Base-by-base conservation (phyloP, 176 grass and related monocot species). In the Carex pumila region DNA sequence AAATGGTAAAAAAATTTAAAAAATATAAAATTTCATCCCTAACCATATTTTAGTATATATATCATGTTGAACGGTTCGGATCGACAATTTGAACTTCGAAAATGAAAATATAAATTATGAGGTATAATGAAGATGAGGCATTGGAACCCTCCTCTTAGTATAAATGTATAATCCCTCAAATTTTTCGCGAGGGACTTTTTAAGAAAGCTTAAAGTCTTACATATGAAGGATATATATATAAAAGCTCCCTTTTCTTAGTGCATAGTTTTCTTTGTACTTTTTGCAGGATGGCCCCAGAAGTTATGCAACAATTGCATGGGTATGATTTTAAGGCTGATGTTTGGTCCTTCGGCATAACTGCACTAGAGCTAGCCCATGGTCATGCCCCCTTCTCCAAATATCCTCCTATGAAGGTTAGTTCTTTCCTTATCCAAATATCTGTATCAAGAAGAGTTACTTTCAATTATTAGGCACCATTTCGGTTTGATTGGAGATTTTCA, bases 271-370 rank as follows among this genome's bases (percentile, higher is more conserved):
- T 57, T 56, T 78, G 47, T 75, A 54, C 7, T 62, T 82, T 62
- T 85, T 80, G 64, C 86, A 97, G 95, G 95, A 99, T 99, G 96
- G 96, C 96, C 86, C 96, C 96, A 72, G 96, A 99, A 92, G 96
- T 99, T 73, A 99, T 99, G 96, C 96, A 99, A 80, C 96, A 99
- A 87, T 74, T 95, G 71, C 96, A 99, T 85, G 96, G 96, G 82
- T 99, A 99, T 85, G 96, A 99, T 86, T 99, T 95, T 87, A 99
- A 99, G 93, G 96, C 96, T 87, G 93, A 99, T 66, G 89, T 99
- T 84, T 99, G 96, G 96, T 95, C 93, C 30, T 99, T 99, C 88
- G 96, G 96, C 58, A 99, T 99, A 85, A 95, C 96, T 15, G 96
- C 96, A 73, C 87, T 99, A 65, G 96, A 99, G 71, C 81, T 99